These are phyloP conservation scores for Breviolum minutum DNA, from an alignment of 73 alveolate genomes.

Conservation along the genomic window DNA sequence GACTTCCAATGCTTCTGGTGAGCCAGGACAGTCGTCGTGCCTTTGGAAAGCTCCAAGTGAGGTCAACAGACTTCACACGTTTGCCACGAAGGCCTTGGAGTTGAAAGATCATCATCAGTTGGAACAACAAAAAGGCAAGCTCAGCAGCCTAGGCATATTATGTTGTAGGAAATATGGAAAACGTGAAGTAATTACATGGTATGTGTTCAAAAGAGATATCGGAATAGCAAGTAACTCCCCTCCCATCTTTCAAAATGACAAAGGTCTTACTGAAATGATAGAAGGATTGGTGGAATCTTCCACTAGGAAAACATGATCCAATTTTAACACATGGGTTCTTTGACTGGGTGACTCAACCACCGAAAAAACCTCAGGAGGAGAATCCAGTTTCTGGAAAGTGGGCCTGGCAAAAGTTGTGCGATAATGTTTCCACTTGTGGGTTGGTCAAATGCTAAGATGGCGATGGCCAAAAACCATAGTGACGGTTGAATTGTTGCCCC, in stretches of 20 bases:
- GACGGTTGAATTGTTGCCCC: neutral
- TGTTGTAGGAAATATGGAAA: too few relatives aligned
- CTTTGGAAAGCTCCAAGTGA: neutral
- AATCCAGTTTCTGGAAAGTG: conserved; percentile 20
- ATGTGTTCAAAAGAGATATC: too few relatives aligned
- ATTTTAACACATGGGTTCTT: neutral
- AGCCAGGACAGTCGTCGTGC: neutral
- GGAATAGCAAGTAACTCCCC: neutral
- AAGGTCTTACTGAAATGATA: neutral
- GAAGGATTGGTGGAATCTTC: neutral
- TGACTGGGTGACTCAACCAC: neutral
- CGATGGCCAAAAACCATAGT: neutral
- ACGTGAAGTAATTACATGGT: too few relatives aligned
- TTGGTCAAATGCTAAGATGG: neutral
- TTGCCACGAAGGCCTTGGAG: conserved; percentile 45
- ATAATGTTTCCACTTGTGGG: neutral
- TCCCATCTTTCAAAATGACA: neutral
- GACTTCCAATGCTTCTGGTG: neutral
- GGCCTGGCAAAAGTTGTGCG: neutral
- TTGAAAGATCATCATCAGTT: neutral
- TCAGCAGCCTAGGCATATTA: too few relatives aligned
- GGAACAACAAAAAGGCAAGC: too few relatives aligned
- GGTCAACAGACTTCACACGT: neutral
- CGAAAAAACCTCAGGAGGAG: conserved; percentile 9
- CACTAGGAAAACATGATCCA: neutral